A percentile compares a stretch with the other conserved stretches of the same genome.
Conservation (phyloP, 2,329 filamentous ascomycete genomes). For the Colletotrichum euphorbiae region DNA sequence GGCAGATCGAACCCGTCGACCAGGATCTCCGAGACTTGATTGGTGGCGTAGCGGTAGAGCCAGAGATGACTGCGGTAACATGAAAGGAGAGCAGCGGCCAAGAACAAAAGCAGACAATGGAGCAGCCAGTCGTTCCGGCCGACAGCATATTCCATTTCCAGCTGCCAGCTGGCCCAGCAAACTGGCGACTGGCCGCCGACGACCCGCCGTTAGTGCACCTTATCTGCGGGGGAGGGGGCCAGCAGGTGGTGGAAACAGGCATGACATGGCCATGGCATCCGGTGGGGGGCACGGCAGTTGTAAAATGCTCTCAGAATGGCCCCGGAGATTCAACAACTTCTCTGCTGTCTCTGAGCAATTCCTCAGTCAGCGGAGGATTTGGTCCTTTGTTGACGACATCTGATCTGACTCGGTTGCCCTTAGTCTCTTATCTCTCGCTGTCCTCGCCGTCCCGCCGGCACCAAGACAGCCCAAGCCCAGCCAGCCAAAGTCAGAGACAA, state of each 20-base stretch:
- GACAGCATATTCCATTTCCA: not conserved
- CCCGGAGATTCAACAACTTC: not conserved
- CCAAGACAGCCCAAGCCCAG: too few species aligned
- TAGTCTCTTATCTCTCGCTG: constrained; percentile 10
- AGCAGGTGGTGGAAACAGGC: constrained; percentile 26
- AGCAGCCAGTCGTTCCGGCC: not conserved
- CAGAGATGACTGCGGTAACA: not conserved
- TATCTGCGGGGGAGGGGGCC: constrained; percentile 31
- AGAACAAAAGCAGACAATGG: constrained; percentile 1
- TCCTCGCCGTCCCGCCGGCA: not conserved
- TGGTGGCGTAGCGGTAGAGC: not conserved
- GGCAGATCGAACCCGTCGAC: constrained; percentile 1
- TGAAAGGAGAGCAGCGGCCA: too few species aligned
- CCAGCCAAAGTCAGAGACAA: constrained; percentile 11
- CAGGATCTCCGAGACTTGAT: constrained; percentile 10
- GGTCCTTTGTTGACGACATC: not conserved
- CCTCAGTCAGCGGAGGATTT: too few species aligned
- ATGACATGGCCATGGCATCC: constrained; percentile 22
- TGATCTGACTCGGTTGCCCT: not conserved
- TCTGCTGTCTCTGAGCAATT: not conserved
- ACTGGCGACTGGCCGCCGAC: not conserved
- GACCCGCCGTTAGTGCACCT: constrained; percentile 22
- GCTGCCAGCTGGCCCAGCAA: not conserved
- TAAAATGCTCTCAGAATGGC: not conserved
- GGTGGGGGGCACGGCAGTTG: constrained; percentile 38